Conservation (phyloP, 2,329 filamentous ascomycete genomes). For the Aureobasidium sp. region DNA sequence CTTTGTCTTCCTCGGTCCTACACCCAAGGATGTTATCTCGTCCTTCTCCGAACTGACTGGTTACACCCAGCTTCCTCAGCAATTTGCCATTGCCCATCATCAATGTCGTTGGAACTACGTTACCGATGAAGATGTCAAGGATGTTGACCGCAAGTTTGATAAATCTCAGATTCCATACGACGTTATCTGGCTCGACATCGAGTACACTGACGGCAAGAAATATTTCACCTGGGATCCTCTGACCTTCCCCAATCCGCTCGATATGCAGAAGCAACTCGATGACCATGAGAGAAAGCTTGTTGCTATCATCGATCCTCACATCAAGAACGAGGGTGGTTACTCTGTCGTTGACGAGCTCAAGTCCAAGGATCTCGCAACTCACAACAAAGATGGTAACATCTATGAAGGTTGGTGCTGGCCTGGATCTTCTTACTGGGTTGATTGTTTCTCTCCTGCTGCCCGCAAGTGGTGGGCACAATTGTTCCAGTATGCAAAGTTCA, state of each 20-base stretch:
- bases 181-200: slow-evolving; percentile 97
- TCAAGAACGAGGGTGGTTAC: slow-evolving; percentile 85
- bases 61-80: slow-evolving; percentile 82
- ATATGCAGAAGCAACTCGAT: slow-evolving; percentile 84
- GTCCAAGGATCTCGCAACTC: slow-evolving; percentile 73
- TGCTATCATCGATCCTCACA: slow-evolving; percentile 92
- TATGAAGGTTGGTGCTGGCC: slow-evolving; percentile 99
- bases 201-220: slow-evolving; percentile 94
- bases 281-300: slow-evolving; percentile 83
- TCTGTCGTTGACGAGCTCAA: slow-evolving; percentile 72
- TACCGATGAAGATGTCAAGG: slow-evolving; percentile 91
- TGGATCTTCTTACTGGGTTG: slow-evolving; percentile 91
- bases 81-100: slow-evolving; percentile 89
- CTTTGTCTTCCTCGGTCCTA: slow-evolving; percentile 90
- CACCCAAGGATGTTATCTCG: slow-evolving; percentile 71
- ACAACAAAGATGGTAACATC: slow-evolving; percentile 80
- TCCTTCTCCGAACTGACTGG: slow-evolving; percentile 87
- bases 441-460: slow-evolving; percentile 89
- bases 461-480: slow-evolving; percentile 85
- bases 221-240: slow-evolving; percentile 97
- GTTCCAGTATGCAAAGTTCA: slow-evolving; percentile 83
- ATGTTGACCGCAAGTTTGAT: slow-evolving; percentile 94
- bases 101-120: slow-evolving; percentile 99
- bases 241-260: slow-evolving; percentile 76
- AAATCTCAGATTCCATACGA: slow-evolving; percentile 94